Percentiles rank a stretch among this genome's conserved stretches.
These are phyloP conservation scores for Teratosphaeria zuluensis DNA, from an alignment of 2,329 filamentous ascomycete species.

Conservation along the genomic window DNA sequence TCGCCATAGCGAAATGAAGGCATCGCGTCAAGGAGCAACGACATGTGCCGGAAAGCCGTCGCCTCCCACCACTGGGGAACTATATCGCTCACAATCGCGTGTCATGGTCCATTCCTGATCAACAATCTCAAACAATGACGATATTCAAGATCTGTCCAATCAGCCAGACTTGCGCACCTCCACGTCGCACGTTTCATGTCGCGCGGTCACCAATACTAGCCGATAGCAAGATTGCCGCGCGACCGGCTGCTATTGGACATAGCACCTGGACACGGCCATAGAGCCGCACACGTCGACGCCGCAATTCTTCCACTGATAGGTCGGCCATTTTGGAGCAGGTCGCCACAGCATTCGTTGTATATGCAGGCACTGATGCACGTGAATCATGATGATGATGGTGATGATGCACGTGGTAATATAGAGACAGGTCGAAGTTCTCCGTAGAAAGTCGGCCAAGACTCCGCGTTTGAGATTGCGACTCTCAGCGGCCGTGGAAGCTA, in stretches of 20 bases:
- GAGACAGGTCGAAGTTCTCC: too few relatives aligned
- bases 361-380: too few relatives aligned
- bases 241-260: neutral
- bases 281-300: too few relatives aligned
- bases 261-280: too few relatives aligned
- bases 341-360: too few relatives aligned
- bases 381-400: too few relatives aligned
- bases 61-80: neutral
- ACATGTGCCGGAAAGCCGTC: neutral
- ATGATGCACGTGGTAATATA: too few relatives aligned
- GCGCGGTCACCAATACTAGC: neutral
- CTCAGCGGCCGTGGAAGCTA: too few relatives aligned
- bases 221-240: neutral
- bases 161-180: neutral
- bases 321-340: too few relatives aligned
- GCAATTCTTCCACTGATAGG: too few relatives aligned
- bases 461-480: too few relatives aligned
- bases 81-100: neutral
- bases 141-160: neutral
- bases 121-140: neutral
- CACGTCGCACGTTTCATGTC: neutral
- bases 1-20: neutral
- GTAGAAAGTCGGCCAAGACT: too few relatives aligned
- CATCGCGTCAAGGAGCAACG: neutral
- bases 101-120: neutral